Percentiles rank a stretch among this genome's conserved stretches.
Evolutionary conservation across 768 basidiomycete genomes (phyloP).

Genomic region (Terana coerulea): DNA sequence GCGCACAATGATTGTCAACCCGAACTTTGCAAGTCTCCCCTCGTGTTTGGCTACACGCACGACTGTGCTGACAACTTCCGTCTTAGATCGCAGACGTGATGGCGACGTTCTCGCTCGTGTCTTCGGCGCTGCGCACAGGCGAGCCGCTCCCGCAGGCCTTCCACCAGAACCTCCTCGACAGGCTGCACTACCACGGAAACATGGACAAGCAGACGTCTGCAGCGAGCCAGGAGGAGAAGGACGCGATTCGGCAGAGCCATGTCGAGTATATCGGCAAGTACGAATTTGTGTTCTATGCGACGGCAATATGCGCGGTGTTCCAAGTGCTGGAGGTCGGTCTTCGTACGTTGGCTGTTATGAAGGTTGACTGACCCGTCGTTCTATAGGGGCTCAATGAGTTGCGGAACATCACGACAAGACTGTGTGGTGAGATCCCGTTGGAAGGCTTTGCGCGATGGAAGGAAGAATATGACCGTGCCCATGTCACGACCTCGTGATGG

Average conservation of each 20-base stretch:
- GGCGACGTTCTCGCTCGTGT: conserved; percentile 38
- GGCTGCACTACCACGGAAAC: conserved; percentile 40
- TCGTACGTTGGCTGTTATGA: neutral
- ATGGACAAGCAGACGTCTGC: conserved; percentile 17
- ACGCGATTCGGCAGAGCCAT: conserved; percentile 1
- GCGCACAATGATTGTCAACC: conserved; percentile 48
- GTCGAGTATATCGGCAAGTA: conserved; percentile 18
- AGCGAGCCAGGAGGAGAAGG: neutral
- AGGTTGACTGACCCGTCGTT: neutral
- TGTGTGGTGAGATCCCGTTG: conserved; percentile 40
- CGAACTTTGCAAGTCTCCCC: conserved; percentile 42
- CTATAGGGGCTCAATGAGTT: conserved; percentile 35
- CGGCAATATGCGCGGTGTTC: conserved; percentile 35
- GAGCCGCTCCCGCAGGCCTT: conserved; percentile 42
- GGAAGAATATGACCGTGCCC: conserved; percentile 30
- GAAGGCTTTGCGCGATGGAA: conserved; percentile 37
- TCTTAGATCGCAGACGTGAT: conserved; percentile 41
- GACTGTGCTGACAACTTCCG: neutral
- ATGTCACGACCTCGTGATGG: conserved; percentile 1
- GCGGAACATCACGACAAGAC: conserved; percentile 30
- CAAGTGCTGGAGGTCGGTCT: conserved; percentile 30
- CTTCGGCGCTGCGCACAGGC: conserved; percentile 41
- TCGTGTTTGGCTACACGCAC: neutral
- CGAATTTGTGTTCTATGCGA: conserved; percentile 39
- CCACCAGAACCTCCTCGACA: conserved; percentile 38